Evolutionary conservation across 805 yeast genomes (phyloP).

Genomic region (Schwanniomyces occidentalis): DNA sequence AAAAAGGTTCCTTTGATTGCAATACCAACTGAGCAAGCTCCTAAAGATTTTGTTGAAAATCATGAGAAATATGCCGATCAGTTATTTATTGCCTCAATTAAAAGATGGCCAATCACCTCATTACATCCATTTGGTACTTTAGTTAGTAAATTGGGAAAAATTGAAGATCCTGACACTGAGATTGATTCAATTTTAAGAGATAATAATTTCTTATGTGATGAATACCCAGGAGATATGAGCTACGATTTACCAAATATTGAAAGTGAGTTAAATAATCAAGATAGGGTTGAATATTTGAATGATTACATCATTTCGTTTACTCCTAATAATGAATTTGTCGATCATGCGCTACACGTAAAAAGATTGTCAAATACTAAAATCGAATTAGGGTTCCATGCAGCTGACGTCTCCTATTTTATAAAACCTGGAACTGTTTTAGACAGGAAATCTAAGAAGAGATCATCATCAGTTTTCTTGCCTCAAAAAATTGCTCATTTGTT

Average conservation of each 20-base stretch:
- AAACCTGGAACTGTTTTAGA: constrained; percentile 77
- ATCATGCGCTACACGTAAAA: constrained; percentile 82
- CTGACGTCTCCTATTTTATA: constrained; percentile 74
- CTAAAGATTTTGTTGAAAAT: constrained; percentile 90
- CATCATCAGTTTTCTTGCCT: constrained; percentile 84
- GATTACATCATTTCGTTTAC: constrained; percentile 68
- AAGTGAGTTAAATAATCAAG: constrained; percentile 30
- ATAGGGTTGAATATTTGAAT: constrained; percentile 53
- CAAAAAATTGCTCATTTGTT: constrained; percentile 68
- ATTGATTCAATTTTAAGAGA: constrained; percentile 88
- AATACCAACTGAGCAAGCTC: constrained; percentile 98
- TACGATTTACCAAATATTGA: constrained; percentile 44
- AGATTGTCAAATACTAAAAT: constrained; percentile 57
- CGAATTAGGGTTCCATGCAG: constrained; percentile 82
- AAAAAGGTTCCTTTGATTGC: constrained; percentile 97
- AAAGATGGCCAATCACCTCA: constrained; percentile 99
- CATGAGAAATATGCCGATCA: constrained; percentile 80
- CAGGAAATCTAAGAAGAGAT: constrained; percentile 86
- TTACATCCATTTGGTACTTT: constrained; percentile 97
- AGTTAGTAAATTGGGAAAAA: constrained; percentile 80
- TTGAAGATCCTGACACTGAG: constrained; percentile 75
- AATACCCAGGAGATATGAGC: constrained; percentile 54
- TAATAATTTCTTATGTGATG: constrained; percentile 79
- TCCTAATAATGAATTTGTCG: constrained; percentile 59
- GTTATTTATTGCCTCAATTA: constrained; percentile 90